These are phyloP conservation scores for Colletotrichum camelliae DNA, from an alignment of 2,329 filamentous ascomycete genomes.

Conservation along the genomic window DNA sequence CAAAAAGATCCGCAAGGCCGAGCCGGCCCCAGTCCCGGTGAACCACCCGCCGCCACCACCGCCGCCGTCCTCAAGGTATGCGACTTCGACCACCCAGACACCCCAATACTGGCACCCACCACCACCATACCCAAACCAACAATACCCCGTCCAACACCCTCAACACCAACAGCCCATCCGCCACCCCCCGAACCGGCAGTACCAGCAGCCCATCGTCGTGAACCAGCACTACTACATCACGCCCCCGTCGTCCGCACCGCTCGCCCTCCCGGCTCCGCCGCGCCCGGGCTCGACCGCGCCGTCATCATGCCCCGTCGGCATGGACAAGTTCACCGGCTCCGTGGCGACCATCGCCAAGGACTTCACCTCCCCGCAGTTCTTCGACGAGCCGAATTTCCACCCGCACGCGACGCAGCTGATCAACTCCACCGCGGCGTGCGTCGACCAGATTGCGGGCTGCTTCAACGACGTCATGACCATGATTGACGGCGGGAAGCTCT, in stretches of 20 bases:
- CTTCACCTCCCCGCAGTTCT: constrained; percentile 41
- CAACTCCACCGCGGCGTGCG: constrained; percentile 52
- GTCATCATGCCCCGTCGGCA: constrained; percentile 24
- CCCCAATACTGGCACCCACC: constrained; percentile 3
- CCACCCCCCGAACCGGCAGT: constrained; percentile 16
- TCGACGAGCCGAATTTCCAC: constrained; percentile 40
- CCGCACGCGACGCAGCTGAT: constrained; percentile 46
- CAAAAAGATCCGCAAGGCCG: constrained; percentile 26
- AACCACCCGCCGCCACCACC: constrained; percentile 17
- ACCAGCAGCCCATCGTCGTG: constrained; percentile 49
- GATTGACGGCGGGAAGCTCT: constrained; percentile 68
- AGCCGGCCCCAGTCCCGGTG: background rate
- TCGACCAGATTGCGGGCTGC: constrained; percentile 65
- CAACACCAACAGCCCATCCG: constrained; percentile 24
- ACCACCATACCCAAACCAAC: constrained; percentile 2
- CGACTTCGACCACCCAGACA: constrained; percentile 1
- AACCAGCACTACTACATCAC: constrained; percentile 58
- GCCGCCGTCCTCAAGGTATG: background rate
- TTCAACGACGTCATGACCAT: constrained; percentile 73
- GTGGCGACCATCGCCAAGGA: constrained; percentile 49
- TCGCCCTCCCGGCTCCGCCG: background rate
- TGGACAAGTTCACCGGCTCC: constrained; percentile 43
- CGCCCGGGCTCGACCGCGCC: background rate
- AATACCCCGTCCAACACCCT: constrained; percentile 14
- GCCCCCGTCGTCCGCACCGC: constrained; percentile 11